A percentile compares a stretch with the other conserved stretches of the same genome.
Conservation (phyloP, 208 protist species). For the Wallacemonas sp. region DNA sequence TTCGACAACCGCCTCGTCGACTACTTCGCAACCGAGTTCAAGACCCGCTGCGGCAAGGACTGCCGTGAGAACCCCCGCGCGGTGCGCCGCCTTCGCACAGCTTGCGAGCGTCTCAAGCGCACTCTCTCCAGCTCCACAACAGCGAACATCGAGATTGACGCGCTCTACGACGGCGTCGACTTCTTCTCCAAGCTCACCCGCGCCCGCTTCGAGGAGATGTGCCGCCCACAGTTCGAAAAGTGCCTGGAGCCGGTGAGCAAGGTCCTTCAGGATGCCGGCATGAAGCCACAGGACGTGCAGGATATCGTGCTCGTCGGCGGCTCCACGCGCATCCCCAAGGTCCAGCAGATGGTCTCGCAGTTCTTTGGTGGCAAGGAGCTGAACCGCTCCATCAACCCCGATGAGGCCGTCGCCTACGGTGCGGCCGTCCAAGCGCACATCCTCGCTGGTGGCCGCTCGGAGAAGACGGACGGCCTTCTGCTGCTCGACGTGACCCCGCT, state of each 20-base stretch:
- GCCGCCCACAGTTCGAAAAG: conserved; percentile 86
- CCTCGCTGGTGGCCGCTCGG: conserved; percentile 70
- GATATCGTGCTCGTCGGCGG: conserved; percentile 97
- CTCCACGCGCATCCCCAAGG: conserved; percentile 98
- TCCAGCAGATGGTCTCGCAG: conserved; percentile 95
- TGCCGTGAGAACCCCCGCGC: conserved; percentile 67
- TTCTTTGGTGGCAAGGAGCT: conserved; percentile 96
- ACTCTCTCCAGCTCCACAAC: conserved; percentile 94
- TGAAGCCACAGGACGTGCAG: conserved; percentile 87
- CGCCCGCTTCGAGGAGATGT: conserved; percentile 98
- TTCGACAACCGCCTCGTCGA: conserved; percentile 98
- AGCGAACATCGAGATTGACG: conserved; percentile 97
- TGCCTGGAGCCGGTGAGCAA: conserved; percentile 84
- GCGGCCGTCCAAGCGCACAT: conserved; percentile 97
- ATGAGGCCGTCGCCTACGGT: conserved; percentile 94
- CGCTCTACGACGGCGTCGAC: conserved; percentile 97
- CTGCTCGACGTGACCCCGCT: conserved; percentile 93
- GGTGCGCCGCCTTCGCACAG: conserved; percentile 80
- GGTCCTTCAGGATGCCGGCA: conserved; percentile 87
- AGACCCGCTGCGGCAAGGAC: conserved; percentile 81
- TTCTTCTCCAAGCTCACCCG: conserved; percentile 98
- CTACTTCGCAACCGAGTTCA: conserved; percentile 97
- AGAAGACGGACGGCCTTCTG: conserved; percentile 77
- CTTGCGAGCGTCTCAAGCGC: conserved; percentile 97
- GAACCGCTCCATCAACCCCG: conserved; percentile 94